Percentiles rank a stretch among this genome's conserved stretches.
Conservation (phyloP, 116 monocot genomes). For the Thalassia testudinum region DNA sequence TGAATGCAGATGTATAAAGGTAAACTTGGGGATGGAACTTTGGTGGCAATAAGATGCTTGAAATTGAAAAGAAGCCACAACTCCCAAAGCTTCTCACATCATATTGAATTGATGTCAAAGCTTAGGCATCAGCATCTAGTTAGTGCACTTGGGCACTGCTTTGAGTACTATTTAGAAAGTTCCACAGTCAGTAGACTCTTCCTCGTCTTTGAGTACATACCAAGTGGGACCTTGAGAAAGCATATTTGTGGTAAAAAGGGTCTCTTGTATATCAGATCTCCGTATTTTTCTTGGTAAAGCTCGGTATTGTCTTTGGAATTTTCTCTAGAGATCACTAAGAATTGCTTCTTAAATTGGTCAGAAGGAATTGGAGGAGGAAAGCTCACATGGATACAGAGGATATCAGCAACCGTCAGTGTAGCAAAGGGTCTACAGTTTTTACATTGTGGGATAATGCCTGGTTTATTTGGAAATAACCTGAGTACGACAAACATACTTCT, state of each 20-base stretch:
- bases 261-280: too few relatives aligned
- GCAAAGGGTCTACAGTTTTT: conserved; percentile 77
- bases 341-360: too few relatives aligned
- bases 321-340: too few relatives aligned
- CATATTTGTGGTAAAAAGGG: conserved; percentile 37
- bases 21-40: conserved; percentile 53
- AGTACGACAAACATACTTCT: conserved; percentile 57
- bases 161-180: conserved; percentile 64
- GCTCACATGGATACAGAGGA: conserved; percentile 76
- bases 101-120: conserved; percentile 74
- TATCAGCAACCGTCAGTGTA: conserved; percentile 72
- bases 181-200: conserved; percentile 63
- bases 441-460: conserved; percentile 82
- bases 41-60: conserved; percentile 68
- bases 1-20: conserved; percentile 64
- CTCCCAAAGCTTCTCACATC: conserved; percentile 37
- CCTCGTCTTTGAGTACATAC: conserved; percentile 58
- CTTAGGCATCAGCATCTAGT: conserved; percentile 81
- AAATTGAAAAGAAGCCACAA: conserved; percentile 49
- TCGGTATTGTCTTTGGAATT: too few relatives aligned
- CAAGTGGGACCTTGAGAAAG: conserved; percentile 66
- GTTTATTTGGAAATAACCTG: conserved; percentile 61
- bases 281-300: too few relatives aligned
- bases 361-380: conserved; percentile 38
- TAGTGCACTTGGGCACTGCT: conserved; percentile 87